Evolutionary conservation across 163 green algal species (phyloP), one percentile per base, ranked within the genome.

Genomic region (Scenedesmus sp.): DNA sequence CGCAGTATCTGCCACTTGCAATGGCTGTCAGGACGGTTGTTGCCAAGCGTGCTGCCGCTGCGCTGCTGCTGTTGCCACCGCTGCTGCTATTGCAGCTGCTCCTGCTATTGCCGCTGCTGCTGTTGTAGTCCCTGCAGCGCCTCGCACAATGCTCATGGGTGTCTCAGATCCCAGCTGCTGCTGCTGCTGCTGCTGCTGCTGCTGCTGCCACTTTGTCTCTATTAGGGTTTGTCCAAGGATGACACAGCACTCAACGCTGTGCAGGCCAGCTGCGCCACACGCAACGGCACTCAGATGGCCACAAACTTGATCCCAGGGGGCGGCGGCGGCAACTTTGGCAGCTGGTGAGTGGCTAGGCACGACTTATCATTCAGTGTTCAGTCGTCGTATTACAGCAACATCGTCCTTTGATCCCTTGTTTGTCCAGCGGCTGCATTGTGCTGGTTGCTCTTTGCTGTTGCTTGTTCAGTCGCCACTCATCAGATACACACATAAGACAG

Each of bases 171-270:
- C 34, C 59, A 15, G 59, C 59, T 64, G 59, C 59, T 64, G 59
- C 59, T 64, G 59, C 59, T 64, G 59, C 59, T 64, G 59, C 59
- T 64, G 59, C 59, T 64, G 59, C 59, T 64, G 16, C 16, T 76
- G 66, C 66, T 76, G 66, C 66, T 52, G 59, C 59, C 9, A 10
- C 59, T 10, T 64, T 64, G 59, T 10, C 59, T 15, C 59, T n/a
- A 26, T 16, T 34, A 86, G 81, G 81, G 81, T 20, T 64, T 4
- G 6, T 86, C 8, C 1, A 34, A 18, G 16, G 81, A 86, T n/a
- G 81, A 86, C 81, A 86, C 81, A 3, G 34, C 81, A 8, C 55
- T 86, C 3, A 86, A 86, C 23, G 81, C 81, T 6, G 55, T 86
- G 6, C 10, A 12, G 54, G 55, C 23, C 54, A 86, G 81, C 3